Evolutionary conservation across 2,329 filamentous ascomycete genomes (phyloP).

Genomic region (Ceratocystiopsis sp.): DNA sequence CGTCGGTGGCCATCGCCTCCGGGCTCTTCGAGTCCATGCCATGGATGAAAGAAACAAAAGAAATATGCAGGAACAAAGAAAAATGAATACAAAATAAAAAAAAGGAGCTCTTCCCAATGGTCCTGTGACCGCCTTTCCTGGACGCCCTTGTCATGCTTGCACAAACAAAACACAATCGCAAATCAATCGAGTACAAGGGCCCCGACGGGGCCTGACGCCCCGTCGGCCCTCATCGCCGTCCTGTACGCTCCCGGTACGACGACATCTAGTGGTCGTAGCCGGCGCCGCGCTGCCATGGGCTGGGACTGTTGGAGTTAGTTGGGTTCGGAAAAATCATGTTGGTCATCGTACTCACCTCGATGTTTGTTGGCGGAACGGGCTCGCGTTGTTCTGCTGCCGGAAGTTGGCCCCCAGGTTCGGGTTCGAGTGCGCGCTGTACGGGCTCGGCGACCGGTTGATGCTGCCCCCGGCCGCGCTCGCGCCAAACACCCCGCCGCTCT

Average conservation of each 20-base stretch:
- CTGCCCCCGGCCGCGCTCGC: conserved; percentile 6
- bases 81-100: neutral
- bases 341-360: neutral
- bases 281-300: conserved; percentile 39
- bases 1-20: too few relatives aligned
- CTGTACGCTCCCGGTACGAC: too few relatives aligned
- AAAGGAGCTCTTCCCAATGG: neutral
- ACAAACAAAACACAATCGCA: neutral
- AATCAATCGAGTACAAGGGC: too few relatives aligned
- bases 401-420: conserved; percentile 13
- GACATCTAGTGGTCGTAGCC: conserved; percentile 27
- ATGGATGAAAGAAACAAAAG: neutral
- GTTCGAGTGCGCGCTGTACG: conserved; percentile 10
- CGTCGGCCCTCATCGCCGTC: too few relatives aligned
- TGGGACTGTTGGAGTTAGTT: too few relatives aligned
- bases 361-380: conserved; percentile 15
- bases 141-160: conserved; percentile 2
- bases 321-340: too few relatives aligned
- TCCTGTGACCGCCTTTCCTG: conserved; percentile 1
- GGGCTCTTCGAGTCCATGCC: too few relatives aligned
- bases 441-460: conserved; percentile 12
- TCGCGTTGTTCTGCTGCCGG: conserved; percentile 23
- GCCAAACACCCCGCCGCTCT: conserved; percentile 1
- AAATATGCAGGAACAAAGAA: neutral
- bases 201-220: too few relatives aligned